Conservation (phyloP, 192 early-diverging fungal species). For the Chytriomyces confervae region DNA sequence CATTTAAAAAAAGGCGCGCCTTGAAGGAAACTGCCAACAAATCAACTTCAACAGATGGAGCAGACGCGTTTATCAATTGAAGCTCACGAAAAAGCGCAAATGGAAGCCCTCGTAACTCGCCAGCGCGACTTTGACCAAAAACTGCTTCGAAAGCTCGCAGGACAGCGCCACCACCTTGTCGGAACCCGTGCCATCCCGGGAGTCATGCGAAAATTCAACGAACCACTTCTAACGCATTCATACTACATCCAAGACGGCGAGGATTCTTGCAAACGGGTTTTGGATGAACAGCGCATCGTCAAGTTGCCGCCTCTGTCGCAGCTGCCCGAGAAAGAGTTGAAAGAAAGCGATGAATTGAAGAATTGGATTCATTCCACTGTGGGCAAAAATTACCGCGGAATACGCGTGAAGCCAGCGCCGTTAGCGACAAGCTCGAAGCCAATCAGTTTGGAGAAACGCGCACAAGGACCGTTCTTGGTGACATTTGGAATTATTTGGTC, state of each 20-base stretch:
- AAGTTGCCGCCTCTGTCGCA: conserved; percentile 34
- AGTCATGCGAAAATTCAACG: conserved; percentile 30
- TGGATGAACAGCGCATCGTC: conserved; percentile 13
- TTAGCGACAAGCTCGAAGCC: background rate
- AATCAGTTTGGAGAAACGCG: conserved; percentile 29
- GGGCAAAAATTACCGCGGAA: conserved; percentile 35
- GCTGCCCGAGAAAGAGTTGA: conserved; percentile 45
- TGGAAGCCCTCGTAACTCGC: background rate
- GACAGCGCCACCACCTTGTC: conserved; percentile 52
- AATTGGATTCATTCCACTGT: conserved; percentile 43
- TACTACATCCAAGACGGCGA: background rate
- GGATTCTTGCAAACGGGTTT: background rate
- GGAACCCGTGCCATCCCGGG: conserved; percentile 55
- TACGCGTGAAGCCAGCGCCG: conserved; percentile 22
- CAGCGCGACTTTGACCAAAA: conserved; percentile 9
- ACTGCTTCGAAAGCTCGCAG: conserved; percentile 33
- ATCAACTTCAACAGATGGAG: conserved; percentile 35
- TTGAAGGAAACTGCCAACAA: too few relatives aligned
- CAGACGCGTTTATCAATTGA: conserved; percentile 37
- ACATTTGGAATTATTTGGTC: conserved; percentile 12
- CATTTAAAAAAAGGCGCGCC: conserved; percentile 25
- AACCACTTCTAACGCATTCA: background rate
- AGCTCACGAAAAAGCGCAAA: conserved; percentile 26
- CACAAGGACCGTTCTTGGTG: conserved; percentile 60
- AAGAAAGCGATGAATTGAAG: conserved; percentile 43